phyloP scores from a whole-genome alignment of 23 red algal species.

The Gracilaria caudata region DNA sequence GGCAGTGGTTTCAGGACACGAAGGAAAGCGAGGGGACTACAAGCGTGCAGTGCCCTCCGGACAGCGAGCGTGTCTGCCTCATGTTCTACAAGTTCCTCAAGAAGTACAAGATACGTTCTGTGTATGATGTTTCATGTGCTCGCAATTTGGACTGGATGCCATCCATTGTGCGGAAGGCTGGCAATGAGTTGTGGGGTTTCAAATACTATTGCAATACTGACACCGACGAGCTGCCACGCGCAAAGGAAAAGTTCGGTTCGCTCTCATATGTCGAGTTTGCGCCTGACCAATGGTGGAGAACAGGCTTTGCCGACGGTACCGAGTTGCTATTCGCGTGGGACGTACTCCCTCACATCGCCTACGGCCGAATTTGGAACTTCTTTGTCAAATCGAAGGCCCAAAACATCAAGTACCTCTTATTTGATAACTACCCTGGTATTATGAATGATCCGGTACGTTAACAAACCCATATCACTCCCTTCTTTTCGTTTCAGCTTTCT shows the following conservation, averaged over 20 bases:
- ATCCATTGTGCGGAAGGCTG: constrained; percentile 41
- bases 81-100: constrained; percentile 78
- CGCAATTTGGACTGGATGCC: constrained; percentile 65
- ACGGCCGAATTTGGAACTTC: constrained; percentile 80
- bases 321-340: constrained; percentile 81
- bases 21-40: constrained; percentile 57
- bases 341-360: constrained; percentile 67
- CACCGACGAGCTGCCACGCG: constrained; percentile 27
- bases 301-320: constrained; percentile 55
- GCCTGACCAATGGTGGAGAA: constrained; percentile 69
- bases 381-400: constrained; percentile 62
- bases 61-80: constrained; percentile 54
- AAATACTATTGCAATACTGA: constrained; percentile 69
- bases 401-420: constrained; percentile 68
- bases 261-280: constrained; percentile 73
- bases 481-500: not conserved
- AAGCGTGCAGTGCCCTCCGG: constrained; percentile 43
- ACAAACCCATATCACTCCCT: not conserved
- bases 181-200: constrained; percentile 75
- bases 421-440: constrained; percentile 83
- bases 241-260: constrained; percentile 46
- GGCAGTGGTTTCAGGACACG: constrained; percentile 84
- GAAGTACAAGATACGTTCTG: constrained; percentile 77
- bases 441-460: constrained; percentile 77
- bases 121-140: constrained; percentile 69